These are phyloP conservation scores for Astragalus membranaceus DNA, from an alignment of 306 rosid species.

Conservation along the genomic window DNA sequence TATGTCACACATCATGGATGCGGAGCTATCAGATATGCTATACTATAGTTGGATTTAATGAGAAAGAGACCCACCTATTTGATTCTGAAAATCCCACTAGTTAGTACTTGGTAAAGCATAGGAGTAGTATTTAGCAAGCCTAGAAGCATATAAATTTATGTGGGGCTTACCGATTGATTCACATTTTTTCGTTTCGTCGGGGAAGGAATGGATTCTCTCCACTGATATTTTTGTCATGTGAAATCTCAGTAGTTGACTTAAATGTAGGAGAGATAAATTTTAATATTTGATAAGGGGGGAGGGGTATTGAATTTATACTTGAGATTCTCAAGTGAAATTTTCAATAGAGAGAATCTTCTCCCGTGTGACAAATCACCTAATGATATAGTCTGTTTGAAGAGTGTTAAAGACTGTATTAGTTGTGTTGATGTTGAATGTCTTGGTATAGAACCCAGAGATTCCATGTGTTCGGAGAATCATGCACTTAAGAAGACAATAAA, in stretches of 20 bases:
- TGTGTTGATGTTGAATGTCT: neutral
- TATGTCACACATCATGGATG: conserved; percentile 8
- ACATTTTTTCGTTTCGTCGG: neutral
- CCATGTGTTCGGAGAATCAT: no score
- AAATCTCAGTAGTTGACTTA: no score
- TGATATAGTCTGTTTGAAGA: neutral
- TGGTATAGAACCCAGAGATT: neutral
- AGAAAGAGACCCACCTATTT: neutral
- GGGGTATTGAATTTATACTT: no score
- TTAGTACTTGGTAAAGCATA: neutral
- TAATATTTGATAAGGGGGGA: no score
- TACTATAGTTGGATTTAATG: neutral
- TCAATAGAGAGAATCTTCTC: no score
- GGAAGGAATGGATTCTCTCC: no score
- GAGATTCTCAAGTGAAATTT: no score
- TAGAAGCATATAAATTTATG: neutral
- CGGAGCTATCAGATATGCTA: neutral
- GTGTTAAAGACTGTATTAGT: neutral
- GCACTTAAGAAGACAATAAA: no score
- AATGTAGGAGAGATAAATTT: no score
- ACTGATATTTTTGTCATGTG: no score
- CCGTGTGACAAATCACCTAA: neutral
- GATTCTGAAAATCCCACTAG: neutral
- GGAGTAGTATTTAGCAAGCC: neutral
- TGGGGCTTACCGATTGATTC: neutral